These are phyloP conservation scores for Pestalotiopsis sp. DNA, from an alignment of 2,329 filamentous ascomycete species.

Conservation along the genomic window DNA sequence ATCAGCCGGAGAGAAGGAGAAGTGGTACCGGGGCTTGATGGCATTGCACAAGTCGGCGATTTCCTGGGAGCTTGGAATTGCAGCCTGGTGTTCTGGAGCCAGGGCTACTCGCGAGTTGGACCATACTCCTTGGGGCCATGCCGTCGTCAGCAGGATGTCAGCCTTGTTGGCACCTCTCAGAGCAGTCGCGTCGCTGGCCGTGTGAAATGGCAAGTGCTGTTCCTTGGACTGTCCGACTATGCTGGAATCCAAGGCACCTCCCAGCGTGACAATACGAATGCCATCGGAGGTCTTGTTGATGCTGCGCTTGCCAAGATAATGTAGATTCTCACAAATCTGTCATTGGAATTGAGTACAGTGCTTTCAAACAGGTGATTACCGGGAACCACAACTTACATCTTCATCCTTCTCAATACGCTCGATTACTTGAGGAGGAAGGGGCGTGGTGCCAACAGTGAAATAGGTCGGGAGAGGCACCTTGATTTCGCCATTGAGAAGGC, in stretches of 20 bases:
- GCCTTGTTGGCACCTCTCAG: slow-evolving; percentile 75
- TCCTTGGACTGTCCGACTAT: slow-evolving; percentile 66
- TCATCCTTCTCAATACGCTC: slow-evolving; percentile 73
- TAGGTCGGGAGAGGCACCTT: slow-evolving; percentile 81
- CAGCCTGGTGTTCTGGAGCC: slow-evolving; percentile 49
- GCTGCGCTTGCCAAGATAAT: slow-evolving; percentile 84
- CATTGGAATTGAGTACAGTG: neutral
- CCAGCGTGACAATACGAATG: slow-evolving; percentile 81
- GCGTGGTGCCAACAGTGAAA: slow-evolving; percentile 75
- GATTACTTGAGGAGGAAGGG: slow-evolving; percentile 70
- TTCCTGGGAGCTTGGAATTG: slow-evolving; percentile 59
- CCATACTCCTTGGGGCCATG: slow-evolving; percentile 79
- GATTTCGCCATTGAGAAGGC: slow-evolving; percentile 72
- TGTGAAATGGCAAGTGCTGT: slow-evolving; percentile 76
- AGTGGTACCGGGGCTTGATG: slow-evolving; percentile 90
- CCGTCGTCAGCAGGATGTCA: slow-evolving; percentile 83
- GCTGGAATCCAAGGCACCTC: slow-evolving; percentile 67
- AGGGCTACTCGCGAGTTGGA: slow-evolving; percentile 65
- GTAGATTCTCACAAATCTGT: slow-evolving; percentile 82
- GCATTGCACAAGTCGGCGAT: slow-evolving; percentile 76
- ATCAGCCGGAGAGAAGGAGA: slow-evolving; percentile 64
- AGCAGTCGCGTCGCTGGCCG: slow-evolving; percentile 71
- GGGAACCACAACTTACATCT: slow-evolving; percentile 37
- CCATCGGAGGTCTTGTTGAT: slow-evolving; percentile 89
- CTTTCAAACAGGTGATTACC: neutral